Evolutionary conservation across 2,329 filamentous ascomycete genomes (phyloP), one percentile per base, ranked within the genome.

Genomic region (Ophiostoma fasciatum): DNA sequence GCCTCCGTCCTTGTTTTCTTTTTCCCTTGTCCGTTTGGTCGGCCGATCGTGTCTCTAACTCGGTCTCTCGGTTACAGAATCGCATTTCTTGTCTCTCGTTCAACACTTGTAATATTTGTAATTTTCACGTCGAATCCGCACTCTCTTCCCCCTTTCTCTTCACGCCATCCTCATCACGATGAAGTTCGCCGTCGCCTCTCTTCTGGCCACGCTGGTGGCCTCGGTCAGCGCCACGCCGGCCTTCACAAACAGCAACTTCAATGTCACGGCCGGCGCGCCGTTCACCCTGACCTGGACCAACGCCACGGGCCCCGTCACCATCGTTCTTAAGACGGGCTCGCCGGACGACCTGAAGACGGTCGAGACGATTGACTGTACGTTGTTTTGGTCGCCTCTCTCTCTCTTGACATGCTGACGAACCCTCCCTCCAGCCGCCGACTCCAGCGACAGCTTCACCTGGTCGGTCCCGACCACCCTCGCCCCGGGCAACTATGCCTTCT

Each of bases 281-380:
- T 66, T 65, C 50, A 55, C 51, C 37, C 51, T 68, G 40, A 62
- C 50, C 35, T 68, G 63, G 63, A 23, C 41, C 33, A 53, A 52
- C 20, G 58, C 56, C 23, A 35, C 42, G 4, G 61, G 61, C 27
- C 51, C 59, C 11, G 62, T 65, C 40, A 62, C 57, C 38, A 49
- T 68, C 35, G 49, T 39, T 14, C 48, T 68, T 34, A 54, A 60
- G 50, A 49, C 50, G 20, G 64, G 64, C 30, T 25, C 49, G n/a
- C 30, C 47, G 9, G 41, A 36, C 26, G 42, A 59, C 48, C 55
- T 68, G 27, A 35, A 51, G 29, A 46, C 47, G 26, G 54, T 63
- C 36, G 11, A 43, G 36, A 45, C 46, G 29, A 47, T 64, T 34
- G 51, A 49, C 38, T 44, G 61, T 64, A 55, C 39, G 60, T n/a